Evolutionary conservation across 768 basidiomycete genomes (phyloP), one percentile per base, ranked within the genome.

Genomic region (Boletellus ananiceps): DNA sequence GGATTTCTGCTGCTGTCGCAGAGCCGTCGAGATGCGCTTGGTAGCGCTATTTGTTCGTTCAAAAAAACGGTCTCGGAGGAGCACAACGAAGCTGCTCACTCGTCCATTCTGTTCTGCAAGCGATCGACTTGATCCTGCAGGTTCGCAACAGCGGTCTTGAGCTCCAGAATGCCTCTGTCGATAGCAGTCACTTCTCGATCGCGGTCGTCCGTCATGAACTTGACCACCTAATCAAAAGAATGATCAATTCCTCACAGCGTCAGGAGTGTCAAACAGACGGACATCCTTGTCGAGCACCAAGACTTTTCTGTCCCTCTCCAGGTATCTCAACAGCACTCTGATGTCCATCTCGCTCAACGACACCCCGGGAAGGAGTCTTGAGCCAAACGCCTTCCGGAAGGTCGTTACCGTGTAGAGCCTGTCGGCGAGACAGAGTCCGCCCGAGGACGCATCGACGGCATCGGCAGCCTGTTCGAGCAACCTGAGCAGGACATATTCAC

Each of bases 131-230:
- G 92, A 4, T 68, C 61, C 43, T 84, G 79, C 12, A 97, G 64
- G 52, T 80, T 83, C 44, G 69, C 61, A 23, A 93, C 76, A 0
- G 88, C 89, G 0, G 67, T 73, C 67, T 87, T 84, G 46, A 97
- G 76, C 53, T 92, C 86, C 5, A 97, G 69, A 14, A 94, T 81
- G 9, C 94, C 89, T 36, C 69, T 74, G 60, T 98, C 94, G 4
- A 93, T 79, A n/a, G 81, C 76, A 15, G 84, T 86, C 40, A 97
- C 80, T 45, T 68, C 73, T 15, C 65, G 66, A 31, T 61, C 56
- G 21, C 49, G 44, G n/a, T 66, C 70, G 34, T 67, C 71, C 1
- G 52, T 47, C 1, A 86, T 59, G 56, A 96, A 88, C 66, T 96
- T 95, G 62, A 95, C 81, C n/a, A 86, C 73, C 90, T 93, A 25